These are phyloP conservation scores for Meripilus lineatus DNA, from an alignment of 1,284 basidiomycete species.

Conservation along the genomic window DNA sequence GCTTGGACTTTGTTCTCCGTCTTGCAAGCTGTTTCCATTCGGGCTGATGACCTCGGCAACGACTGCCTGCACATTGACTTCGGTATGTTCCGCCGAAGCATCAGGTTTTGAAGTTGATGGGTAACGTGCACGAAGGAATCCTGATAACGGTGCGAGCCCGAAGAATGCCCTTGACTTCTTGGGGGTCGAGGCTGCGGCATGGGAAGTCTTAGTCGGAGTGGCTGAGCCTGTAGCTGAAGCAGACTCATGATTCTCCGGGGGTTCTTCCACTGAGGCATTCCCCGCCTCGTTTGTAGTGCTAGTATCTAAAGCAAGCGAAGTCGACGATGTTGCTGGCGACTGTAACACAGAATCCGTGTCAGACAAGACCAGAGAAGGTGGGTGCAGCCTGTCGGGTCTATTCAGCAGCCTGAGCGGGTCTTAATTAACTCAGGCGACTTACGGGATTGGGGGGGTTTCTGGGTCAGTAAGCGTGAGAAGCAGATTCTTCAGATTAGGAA, in stretches of 20 bases:
- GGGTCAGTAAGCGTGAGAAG: constrained; percentile 80
- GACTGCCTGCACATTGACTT: constrained; percentile 21
- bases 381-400: constrained; percentile 7
- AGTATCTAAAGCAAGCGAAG: constrained; percentile 12
- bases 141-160: constrained; percentile 57
- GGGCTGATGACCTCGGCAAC: constrained; percentile 17
- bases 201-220: constrained; percentile 20
- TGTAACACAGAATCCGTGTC: constrained; percentile 9
- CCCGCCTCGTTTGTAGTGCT: constrained; percentile 37
- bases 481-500: constrained; percentile 95
- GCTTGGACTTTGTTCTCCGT: no score
- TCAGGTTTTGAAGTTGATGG: constrained; percentile 35
- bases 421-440: constrained; percentile 20
- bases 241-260: not conserved
- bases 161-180: constrained; percentile 43
- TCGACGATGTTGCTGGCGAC: constrained; percentile 22
- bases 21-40: no score
- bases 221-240: constrained; percentile 43
- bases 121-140: constrained; percentile 58
- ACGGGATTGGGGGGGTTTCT: constrained; percentile 46
- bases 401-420: not conserved
- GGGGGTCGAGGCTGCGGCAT: constrained; percentile 17
- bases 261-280: no score
- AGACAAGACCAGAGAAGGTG: not conserved
- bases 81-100: constrained; percentile 20